phyloP scores from a whole-genome alignment of 2,329 filamentous ascomycete species.

The Hymenoscyphus salicellus region DNA sequence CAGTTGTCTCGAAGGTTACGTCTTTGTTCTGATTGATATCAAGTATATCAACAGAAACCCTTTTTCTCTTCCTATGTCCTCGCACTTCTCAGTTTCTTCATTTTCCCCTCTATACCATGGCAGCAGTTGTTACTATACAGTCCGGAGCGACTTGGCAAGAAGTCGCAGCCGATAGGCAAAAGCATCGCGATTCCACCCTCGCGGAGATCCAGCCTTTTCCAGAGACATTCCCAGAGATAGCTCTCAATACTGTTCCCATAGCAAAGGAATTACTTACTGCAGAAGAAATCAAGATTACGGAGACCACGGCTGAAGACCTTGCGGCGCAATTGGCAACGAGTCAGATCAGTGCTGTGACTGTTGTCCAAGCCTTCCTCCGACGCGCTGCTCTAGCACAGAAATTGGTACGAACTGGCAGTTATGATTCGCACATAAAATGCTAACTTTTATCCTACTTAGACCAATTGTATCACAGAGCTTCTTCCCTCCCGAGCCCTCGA shows the following conservation, averaged over 20 bases:
- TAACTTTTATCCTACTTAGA: conserved; percentile 27
- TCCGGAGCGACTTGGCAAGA: conserved; percentile 44
- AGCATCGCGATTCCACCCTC: conserved; percentile 46
- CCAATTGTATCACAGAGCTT: conserved; percentile 46
- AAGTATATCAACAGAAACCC: neutral
- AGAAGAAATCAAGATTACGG: conserved; percentile 49
- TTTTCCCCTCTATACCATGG: conserved; percentile 18
- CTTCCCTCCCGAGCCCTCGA: conserved; percentile 37
- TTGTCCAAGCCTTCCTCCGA: conserved; percentile 50
- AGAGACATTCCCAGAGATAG: conserved; percentile 37
- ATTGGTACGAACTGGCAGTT: conserved; percentile 36
- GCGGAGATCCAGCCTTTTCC: conserved; percentile 42
- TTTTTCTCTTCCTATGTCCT: neutral
- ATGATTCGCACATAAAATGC: neutral
- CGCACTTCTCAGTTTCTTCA: too few species aligned
- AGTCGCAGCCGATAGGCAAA: conserved; percentile 45
- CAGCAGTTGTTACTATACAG: conserved; percentile 31
- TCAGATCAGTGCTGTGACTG: conserved; percentile 43
- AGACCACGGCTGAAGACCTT: conserved; percentile 43
- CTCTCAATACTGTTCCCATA: conserved; percentile 45
- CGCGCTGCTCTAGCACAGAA: conserved; percentile 52
- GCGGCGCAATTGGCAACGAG: conserved; percentile 44
- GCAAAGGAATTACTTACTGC: conserved; percentile 45
- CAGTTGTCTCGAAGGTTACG: neutral
- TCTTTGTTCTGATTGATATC: neutral